These are phyloP conservation scores for Cutaneotrichosporon sp. DNA, from an alignment of 1,284 basidiomycete species.

Conservation along the genomic window DNA sequence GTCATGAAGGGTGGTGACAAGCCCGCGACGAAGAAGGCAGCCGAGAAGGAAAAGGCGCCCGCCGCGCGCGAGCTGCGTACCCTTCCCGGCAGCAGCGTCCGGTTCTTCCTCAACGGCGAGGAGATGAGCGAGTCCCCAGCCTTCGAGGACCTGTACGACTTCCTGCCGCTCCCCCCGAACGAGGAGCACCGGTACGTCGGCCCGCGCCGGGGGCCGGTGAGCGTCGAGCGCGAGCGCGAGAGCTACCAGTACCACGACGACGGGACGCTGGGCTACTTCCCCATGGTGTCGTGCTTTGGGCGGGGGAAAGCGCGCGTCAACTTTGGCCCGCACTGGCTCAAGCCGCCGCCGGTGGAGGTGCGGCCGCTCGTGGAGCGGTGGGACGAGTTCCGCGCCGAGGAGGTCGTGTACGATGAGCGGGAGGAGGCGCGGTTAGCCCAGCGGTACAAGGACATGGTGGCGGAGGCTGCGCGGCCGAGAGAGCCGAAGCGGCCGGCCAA, in stretches of 20 bases:
- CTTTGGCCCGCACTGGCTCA: constrained; percentile 81
- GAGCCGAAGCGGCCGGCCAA: not conserved
- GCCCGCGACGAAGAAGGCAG: not conserved
- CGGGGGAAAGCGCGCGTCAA: constrained; percentile 82
- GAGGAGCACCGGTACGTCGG: constrained; percentile 10
- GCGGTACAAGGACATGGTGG: constrained; percentile 31
- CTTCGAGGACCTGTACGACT: constrained; percentile 88
- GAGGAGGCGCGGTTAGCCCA: constrained; percentile 41
- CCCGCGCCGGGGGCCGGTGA: constrained; percentile 11
- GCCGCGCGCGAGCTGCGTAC: constrained; percentile 61
- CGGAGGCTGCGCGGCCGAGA: constrained; percentile 8
- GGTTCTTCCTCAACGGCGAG: constrained; percentile 91
- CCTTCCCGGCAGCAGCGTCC: constrained; percentile 71
- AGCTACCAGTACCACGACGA: constrained; percentile 69
- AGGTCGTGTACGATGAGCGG: constrained; percentile 42
- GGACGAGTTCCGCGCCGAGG: constrained; percentile 44
- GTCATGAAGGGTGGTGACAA: constrained; percentile 45
- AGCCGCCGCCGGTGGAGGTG: constrained; percentile 59
- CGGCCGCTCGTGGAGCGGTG: constrained; percentile 46
- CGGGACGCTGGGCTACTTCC: constrained; percentile 93
- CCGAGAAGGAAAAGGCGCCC: not conserved
- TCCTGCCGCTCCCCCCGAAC: constrained; percentile 71
- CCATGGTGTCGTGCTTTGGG: constrained; percentile 90
- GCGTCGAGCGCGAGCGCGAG: constrained; percentile 52
- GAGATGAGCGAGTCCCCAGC: constrained; percentile 70